Conservation (phyloP, 495 filamentous ascomycete species). For the Penicillium argentinense region DNA sequence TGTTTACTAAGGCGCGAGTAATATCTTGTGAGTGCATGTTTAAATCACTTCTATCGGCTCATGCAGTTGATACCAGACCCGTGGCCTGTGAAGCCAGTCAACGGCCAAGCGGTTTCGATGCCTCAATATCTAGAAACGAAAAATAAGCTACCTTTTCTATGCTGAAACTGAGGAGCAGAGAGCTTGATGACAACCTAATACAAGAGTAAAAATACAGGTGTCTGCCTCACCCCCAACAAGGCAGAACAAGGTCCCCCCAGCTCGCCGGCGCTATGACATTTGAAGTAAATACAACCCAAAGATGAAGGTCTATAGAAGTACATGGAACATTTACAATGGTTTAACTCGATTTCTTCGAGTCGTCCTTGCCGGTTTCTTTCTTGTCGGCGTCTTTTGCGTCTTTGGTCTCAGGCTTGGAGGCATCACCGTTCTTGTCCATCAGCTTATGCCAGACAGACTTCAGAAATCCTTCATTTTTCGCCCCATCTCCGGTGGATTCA, state of each 20-base stretch:
- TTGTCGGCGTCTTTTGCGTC: slow-evolving; percentile 33
- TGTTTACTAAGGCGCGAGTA: no score
- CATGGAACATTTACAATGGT: slow-evolving; percentile 25
- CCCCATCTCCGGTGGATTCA: slow-evolving; percentile 35
- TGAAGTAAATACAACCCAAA: slow-evolving; percentile 36
- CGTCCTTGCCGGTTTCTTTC: slow-evolving; percentile 38
- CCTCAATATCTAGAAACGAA: no score
- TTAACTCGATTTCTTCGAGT: slow-evolving; percentile 55
- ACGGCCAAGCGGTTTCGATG: no score
- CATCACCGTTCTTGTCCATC: slow-evolving; percentile 67
- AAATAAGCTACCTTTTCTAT: no score
- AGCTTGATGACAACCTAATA: slow-evolving; percentile 26
- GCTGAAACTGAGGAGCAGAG: slow-evolving; percentile 20
- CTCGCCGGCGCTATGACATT: slow-evolving; percentile 50
- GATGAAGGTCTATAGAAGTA: slow-evolving; percentile 21
- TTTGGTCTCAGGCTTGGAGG: slow-evolving; percentile 30
- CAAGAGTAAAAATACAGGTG: slow-evolving; percentile 19
- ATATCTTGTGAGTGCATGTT: no score
- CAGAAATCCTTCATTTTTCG: slow-evolving; percentile 80
- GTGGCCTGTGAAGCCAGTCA: no score
- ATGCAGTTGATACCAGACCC: no score
- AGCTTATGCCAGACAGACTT: slow-evolving; percentile 88
- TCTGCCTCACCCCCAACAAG: slow-evolving; percentile 15
- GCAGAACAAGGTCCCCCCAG: slow-evolving; percentile 26
- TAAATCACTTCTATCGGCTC: no score